Evolutionary conservation across 495 filamentous ascomycete genomes (phyloP).

Genomic region (Xylaria grammica): DNA sequence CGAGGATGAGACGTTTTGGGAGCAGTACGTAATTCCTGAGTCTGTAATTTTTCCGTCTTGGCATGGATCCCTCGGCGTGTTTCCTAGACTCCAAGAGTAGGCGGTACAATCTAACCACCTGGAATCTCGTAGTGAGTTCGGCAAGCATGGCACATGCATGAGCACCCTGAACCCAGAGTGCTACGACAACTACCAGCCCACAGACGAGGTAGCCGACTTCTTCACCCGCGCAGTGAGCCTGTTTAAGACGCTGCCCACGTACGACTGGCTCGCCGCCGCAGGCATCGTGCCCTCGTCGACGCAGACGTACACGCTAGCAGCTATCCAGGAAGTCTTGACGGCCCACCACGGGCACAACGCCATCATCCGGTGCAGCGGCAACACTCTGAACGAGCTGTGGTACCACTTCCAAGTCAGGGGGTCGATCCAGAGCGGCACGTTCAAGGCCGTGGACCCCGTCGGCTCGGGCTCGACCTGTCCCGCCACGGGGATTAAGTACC

Average conservation of each 20-base stretch:
- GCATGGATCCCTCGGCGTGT: no score
- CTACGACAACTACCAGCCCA: conserved; percentile 63
- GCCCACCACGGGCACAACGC: conserved; percentile 58
- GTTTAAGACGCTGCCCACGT: conserved; percentile 58
- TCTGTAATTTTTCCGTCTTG: no score
- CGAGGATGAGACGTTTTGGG: conserved; percentile 70
- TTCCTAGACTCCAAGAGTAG: no score
- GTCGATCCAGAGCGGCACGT: conserved; percentile 69
- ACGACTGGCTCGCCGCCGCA: conserved; percentile 62
- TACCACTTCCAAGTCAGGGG: conserved; percentile 80
- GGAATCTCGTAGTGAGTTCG: conserved; percentile 61
- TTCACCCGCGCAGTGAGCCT: conserved; percentile 58
- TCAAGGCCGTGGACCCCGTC: conserved; percentile 54
- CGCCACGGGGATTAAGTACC: conserved; percentile 35
- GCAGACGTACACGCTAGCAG: conserved; percentile 64
- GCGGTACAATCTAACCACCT: no score
- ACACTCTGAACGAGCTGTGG: conserved; percentile 71
- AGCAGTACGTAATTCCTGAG: conserved; percentile 62
- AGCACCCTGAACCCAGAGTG: conserved; percentile 70
- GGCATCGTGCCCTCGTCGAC: conserved; percentile 65
- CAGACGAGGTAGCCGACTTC: conserved; percentile 61
- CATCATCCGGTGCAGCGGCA: conserved; percentile 67
- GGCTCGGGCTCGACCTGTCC: conserved; percentile 32
- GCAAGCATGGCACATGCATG: conserved; percentile 77
- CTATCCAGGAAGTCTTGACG: conserved; percentile 66